These are phyloP conservation scores for Candida corydali DNA, from an alignment of 805 yeast genomes.

Conservation along the genomic window DNA sequence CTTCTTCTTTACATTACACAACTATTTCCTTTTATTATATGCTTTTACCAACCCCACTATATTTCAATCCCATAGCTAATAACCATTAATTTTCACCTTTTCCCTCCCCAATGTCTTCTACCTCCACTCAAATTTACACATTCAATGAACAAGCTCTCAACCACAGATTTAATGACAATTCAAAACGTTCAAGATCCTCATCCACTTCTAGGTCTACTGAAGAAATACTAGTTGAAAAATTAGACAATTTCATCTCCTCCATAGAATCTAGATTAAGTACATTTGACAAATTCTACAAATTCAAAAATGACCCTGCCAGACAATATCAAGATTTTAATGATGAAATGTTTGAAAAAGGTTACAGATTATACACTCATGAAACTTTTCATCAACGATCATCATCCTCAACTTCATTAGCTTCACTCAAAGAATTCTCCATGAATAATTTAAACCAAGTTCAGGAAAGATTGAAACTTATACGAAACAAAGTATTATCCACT, in stretches of 20 bases:
- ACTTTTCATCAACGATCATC: conserved; percentile 22
- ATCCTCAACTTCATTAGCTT: conserved; percentile 24
- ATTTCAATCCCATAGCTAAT: too few species aligned
- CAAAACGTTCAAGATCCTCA: conserved; percentile 4
- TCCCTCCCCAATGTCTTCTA: too few species aligned
- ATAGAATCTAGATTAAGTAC: conserved; percentile 37
- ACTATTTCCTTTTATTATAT: too few species aligned
- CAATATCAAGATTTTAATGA: background rate
- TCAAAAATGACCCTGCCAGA: conserved; percentile 10
- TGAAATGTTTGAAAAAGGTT: background rate
- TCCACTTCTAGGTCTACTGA: conserved; percentile 22
- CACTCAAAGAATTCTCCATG: conserved; percentile 28
- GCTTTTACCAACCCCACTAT: too few species aligned
- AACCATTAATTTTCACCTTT: too few species aligned
- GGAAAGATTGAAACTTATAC: conserved; percentile 30
- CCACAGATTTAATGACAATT: too few species aligned
- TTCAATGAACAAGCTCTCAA: too few species aligned
- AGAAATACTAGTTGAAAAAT: conserved; percentile 36
- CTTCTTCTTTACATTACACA: too few species aligned
- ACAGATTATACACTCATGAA: conserved; percentile 3
- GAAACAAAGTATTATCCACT: conserved; percentile 32
- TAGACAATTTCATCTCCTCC: conserved; percentile 38
- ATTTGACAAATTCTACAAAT: conserved; percentile 37
- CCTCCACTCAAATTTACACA: too few species aligned
- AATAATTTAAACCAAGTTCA: conserved; percentile 30